Conservation (phyloP, 2,329 filamentous ascomycete genomes). For the Trichophyton schoenleinii region DNA sequence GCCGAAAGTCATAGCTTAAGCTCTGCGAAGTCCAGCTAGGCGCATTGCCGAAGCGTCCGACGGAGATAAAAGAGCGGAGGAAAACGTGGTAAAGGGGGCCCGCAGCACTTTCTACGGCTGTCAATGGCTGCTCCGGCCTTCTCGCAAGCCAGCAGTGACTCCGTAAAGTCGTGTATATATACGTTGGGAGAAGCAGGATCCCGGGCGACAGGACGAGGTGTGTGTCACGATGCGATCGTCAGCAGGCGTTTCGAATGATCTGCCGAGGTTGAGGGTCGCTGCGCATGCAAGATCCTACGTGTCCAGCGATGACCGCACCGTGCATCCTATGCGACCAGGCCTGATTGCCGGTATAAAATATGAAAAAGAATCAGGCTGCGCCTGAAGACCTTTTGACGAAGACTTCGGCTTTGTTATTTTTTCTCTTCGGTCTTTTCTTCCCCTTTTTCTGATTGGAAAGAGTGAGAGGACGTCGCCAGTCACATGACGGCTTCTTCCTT, state of each 20-base stretch:
- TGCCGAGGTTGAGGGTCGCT: background rate
- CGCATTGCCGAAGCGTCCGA: background rate
- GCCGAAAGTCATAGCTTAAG: slow-evolving; percentile 3
- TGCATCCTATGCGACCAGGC: background rate
- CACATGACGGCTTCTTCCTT: no score
- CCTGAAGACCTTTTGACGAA: no score
- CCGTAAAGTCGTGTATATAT: background rate
- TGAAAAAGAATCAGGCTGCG: no score
- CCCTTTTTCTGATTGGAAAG: no score
- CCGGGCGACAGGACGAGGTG: background rate
- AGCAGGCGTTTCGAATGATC: background rate
- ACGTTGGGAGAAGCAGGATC: background rate
- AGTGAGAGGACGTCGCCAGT: no score
- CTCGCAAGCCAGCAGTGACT: background rate
- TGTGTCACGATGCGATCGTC: background rate
- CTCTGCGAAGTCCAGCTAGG: background rate
- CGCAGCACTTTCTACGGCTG: background rate
- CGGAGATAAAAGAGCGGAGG: background rate
- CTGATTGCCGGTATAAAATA: no score
- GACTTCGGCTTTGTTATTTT: no score
- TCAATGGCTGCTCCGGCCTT: background rate
- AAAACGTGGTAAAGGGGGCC: background rate
- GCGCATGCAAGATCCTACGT: background rate
- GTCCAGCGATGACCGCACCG: background rate
- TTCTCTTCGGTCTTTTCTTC: no score